These are phyloP conservation scores for Meredithiella fracta DNA, from an alignment of 2,329 filamentous ascomycete species.

Conservation along the genomic window DNA sequence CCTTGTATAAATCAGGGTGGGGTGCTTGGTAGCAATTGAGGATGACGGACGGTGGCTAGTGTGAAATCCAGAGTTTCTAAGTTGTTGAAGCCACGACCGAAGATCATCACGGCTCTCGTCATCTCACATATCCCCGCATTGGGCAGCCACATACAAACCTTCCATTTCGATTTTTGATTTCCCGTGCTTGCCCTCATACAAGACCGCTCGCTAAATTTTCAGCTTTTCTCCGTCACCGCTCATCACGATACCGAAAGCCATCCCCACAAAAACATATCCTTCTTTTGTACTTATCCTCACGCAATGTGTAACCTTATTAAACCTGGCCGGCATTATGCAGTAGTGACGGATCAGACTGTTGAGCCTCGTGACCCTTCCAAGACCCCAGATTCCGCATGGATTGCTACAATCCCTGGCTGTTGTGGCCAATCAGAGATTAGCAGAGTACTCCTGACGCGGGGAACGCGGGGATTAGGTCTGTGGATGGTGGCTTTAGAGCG, in stretches of 20 bases:
- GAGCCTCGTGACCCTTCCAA: slow-evolving; percentile 11
- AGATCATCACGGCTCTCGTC: no score
- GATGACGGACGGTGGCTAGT: no score
- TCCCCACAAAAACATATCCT: neutral
- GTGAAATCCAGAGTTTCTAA: no score
- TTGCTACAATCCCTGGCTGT: neutral
- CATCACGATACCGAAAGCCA: neutral
- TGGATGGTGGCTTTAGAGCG: neutral
- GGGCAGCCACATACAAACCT: no score
- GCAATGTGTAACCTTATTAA: neutral
- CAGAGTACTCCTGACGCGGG: slow-evolving; percentile 8
- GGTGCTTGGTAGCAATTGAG: no score
- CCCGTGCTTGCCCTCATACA: no score
- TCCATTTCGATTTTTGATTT: no score
- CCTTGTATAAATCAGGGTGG: no score
- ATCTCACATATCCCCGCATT: no score
- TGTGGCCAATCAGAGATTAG: slow-evolving; percentile 7
- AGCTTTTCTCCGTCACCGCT: neutral
- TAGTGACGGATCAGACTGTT: slow-evolving; percentile 3
- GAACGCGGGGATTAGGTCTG: slow-evolving; percentile 5
- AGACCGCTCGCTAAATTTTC: neutral
- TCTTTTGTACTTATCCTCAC: neutral
- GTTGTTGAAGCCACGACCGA: no score
- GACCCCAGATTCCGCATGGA: slow-evolving; percentile 5
- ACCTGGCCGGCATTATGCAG: neutral